Evolutionary conservation across 139 green algal species (phyloP).

Genomic region (Chlamydomonas sphaeroides): DNA sequence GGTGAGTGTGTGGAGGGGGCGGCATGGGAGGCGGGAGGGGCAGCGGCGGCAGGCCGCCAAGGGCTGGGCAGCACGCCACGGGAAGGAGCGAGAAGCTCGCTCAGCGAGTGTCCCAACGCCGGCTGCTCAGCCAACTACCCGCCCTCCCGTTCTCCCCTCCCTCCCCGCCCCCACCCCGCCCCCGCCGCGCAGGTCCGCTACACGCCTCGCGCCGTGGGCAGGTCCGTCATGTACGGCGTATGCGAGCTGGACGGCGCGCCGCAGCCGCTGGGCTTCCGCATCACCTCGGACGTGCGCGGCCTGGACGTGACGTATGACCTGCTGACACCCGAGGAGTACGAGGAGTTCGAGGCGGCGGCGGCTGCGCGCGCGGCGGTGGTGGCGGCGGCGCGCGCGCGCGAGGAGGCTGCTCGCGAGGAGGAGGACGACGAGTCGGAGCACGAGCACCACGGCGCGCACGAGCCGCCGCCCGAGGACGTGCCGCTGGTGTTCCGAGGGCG

Average conservation of each 20-base stretch:
- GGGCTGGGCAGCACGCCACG: too few species aligned
- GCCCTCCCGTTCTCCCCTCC: too few species aligned
- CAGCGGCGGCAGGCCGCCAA: too few species aligned
- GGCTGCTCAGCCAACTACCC: background rate
- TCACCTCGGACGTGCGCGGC: conserved; percentile 27
- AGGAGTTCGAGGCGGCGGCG: conserved; percentile 1
- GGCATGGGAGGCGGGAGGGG: too few species aligned
- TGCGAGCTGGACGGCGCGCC: conserved; percentile 50
- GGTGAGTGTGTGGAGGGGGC: background rate
- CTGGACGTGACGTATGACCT: conserved; percentile 59
- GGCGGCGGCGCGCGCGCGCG: background rate
- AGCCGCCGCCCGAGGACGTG: too few species aligned
- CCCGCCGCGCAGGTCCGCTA: conserved; percentile 28
- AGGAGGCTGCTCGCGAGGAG: too few species aligned
- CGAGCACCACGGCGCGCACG: too few species aligned
- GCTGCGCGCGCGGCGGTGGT: too few species aligned
- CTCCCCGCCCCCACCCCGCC: too few species aligned
- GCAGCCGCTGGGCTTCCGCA: conserved; percentile 41
- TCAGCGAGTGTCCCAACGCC: background rate
- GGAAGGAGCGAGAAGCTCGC: too few species aligned
- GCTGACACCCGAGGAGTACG: conserved; percentile 43
- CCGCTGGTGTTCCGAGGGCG: too few species aligned
- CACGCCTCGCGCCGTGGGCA: conserved; percentile 32
- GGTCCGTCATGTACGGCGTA: conserved; percentile 47
- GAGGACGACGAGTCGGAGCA: too few species aligned